Evolutionary conservation across 345 rosid species (phyloP).

Genomic region (Boechera divaricarpa): DNA sequence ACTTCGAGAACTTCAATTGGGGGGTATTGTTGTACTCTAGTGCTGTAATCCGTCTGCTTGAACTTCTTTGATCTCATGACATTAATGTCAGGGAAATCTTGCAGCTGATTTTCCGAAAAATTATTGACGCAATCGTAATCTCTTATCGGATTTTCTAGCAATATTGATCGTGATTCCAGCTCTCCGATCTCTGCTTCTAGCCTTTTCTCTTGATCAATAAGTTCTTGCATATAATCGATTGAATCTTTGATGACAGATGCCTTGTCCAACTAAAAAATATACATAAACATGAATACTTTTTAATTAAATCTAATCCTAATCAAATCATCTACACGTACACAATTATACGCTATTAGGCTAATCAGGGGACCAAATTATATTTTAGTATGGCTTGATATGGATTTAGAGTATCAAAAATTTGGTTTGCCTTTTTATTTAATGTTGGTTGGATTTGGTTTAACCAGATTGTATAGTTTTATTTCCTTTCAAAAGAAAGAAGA

Average conservation of each 20-base stretch:
- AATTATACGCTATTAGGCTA: background rate
- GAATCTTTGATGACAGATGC: constrained; percentile 94
- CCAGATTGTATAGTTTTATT: constrained; percentile 8
- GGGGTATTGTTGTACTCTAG: constrained; percentile 39
- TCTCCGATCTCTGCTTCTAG: constrained; percentile 72
- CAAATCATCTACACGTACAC: background rate
- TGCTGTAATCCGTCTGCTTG: constrained; percentile 50
- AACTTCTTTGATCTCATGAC: constrained; percentile 67
- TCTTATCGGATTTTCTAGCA: constrained; percentile 30
- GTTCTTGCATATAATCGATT: constrained; percentile 77
- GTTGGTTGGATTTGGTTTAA: constrained; percentile 40
- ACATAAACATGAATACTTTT: background rate
- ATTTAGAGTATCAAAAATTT: background rate
- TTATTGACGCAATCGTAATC: constrained; percentile 49
- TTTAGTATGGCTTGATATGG: constrained; percentile 23
- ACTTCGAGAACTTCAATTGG: constrained; percentile 72
- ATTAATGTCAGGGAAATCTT: constrained; percentile 13
- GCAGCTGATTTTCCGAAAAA: constrained; percentile 38
- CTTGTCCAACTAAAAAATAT: constrained; percentile 75
- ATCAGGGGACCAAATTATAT: constrained; percentile 16
- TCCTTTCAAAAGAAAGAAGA: constrained; percentile 3
- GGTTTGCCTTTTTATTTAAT: background rate
- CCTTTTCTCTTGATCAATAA: constrained; percentile 76
- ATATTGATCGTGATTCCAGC: constrained; percentile 50
- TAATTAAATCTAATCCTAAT: background rate